Conservation (phyloP, 1,284 basidiomycete species). For the Rhodotorula sp. region DNA sequence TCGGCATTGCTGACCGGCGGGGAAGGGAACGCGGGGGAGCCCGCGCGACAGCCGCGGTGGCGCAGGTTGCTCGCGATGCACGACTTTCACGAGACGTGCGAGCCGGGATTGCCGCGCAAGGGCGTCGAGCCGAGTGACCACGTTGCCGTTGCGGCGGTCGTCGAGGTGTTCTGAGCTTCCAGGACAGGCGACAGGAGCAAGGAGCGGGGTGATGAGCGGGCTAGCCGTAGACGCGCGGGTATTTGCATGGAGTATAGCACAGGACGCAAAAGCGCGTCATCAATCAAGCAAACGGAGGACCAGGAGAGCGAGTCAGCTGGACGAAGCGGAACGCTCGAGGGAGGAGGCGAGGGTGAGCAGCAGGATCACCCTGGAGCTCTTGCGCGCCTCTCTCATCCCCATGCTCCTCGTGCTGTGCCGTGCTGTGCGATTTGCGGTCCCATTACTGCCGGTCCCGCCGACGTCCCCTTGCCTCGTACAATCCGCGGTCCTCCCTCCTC, state of each 20-base stretch:
- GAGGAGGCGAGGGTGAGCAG: no score
- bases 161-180: constrained; percentile 29
- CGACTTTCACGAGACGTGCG: constrained; percentile 24
- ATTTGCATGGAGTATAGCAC: no score
- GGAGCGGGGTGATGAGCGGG: neutral
- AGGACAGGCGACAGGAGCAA: no score
- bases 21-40: neutral
- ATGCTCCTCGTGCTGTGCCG: no score
- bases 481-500: neutral
- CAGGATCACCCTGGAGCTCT: no score
- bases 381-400: neutral
- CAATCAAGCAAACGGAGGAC: no score
- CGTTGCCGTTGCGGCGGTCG: constrained; percentile 37
- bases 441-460: constrained; percentile 18
- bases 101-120: constrained; percentile 39
- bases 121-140: constrained; percentile 44
- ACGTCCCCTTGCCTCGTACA: neutral
- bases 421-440: neutral
- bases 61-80: constrained; percentile 29
- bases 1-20: no score
- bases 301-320: no score
- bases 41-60: constrained; percentile 8
- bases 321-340: no score
- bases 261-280: no score
- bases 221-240: no score